phyloP scores from a whole-genome alignment of 1,284 basidiomycete species.

The Cerioporus squamosus region DNA sequence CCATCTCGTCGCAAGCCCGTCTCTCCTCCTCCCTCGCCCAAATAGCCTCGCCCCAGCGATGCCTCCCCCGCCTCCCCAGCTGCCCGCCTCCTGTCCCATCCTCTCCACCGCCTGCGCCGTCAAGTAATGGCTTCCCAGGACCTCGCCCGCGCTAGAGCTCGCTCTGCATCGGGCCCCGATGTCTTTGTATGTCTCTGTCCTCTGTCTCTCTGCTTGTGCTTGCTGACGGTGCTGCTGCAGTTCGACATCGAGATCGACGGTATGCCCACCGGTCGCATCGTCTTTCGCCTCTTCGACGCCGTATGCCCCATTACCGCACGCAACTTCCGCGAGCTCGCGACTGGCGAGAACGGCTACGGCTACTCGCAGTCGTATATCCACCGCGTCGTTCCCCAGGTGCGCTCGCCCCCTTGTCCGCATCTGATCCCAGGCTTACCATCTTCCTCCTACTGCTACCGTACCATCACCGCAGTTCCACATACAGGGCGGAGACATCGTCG shows the following conservation, averaged over 20 bases:
- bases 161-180: slow-evolving; percentile 32
- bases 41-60: slow-evolving; percentile 7
- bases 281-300: slow-evolving; percentile 83
- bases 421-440: neutral
- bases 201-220: neutral
- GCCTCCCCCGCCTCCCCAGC: neutral
- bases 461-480: slow-evolving; percentile 36
- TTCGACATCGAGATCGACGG: slow-evolving; percentile 81
- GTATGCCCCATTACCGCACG: slow-evolving; percentile 75
- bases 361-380: slow-evolving; percentile 78
- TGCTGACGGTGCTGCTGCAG: slow-evolving; percentile 36
- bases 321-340: slow-evolving; percentile 93
- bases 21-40: slow-evolving; percentile 1
- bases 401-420: slow-evolving; percentile 5
- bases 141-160: neutral
- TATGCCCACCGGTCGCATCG: slow-evolving; percentile 66
- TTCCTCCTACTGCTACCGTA: neutral
- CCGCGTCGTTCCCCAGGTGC: slow-evolving; percentile 67
- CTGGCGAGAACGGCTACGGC: slow-evolving; percentile 72
- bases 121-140: slow-evolving; percentile 2
- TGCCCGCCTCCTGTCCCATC: neutral
- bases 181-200: slow-evolving; percentile 42
- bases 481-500: slow-evolving; percentile 44
- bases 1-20: too few relatives aligned
- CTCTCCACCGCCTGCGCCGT: neutral